Evolutionary conservation across 164 flowering plant species (phyloP), one percentile per base, ranked within the genome.

Genomic region (Vitis rotundifolia): DNA sequence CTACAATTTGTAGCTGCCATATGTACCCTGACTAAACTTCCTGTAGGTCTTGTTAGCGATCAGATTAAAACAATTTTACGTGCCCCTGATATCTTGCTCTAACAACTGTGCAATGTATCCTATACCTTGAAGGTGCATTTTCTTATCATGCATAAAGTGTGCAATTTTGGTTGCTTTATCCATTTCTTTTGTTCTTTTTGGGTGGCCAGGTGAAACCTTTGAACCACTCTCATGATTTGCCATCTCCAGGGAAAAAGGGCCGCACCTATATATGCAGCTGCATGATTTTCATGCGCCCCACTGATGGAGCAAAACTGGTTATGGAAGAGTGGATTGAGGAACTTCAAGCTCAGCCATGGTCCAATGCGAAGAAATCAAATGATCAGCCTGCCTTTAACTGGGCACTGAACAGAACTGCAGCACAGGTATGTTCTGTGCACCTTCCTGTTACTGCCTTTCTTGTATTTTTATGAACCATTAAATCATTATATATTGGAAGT

Each of bases 381-480:
- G 98, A 96, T 76, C 99, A 96, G 72, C 98, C 98, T 68, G 99
- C 84, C 62, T 96, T 96, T 71, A 95, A 96, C 68, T 96, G 92
- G 92, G 99, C 99, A 65, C 72, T 96, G 48, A 86, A 80, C 56
- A 96, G 83, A 83, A 91, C 91, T 75, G 90, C 87, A 28, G 88
- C 80, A 60, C 87, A 90, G 97, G 99, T 95, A 49, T 63, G 69
- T 77, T 62, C 8, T 29, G 44, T 31, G 44, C 44, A 31, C 44
- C 44, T 31, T 31, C 44, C n/a, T 12, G 29, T 58, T 11, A 14
- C 18, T 48, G 8, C 13, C 26, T 14, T 68, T 47, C 44, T 54
- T 62, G 47, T 13, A 3, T 28, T 44, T 37, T 37, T 37, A 37
- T 37, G 44, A 37, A 6, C 44, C 44, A 37, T 3, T 37, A 37